Percentiles rank a stretch among this genome's conserved stretches.
These are phyloP conservation scores for Porcisia hertigi DNA, from an alignment of 208 protist species.

Conservation along the genomic window DNA sequence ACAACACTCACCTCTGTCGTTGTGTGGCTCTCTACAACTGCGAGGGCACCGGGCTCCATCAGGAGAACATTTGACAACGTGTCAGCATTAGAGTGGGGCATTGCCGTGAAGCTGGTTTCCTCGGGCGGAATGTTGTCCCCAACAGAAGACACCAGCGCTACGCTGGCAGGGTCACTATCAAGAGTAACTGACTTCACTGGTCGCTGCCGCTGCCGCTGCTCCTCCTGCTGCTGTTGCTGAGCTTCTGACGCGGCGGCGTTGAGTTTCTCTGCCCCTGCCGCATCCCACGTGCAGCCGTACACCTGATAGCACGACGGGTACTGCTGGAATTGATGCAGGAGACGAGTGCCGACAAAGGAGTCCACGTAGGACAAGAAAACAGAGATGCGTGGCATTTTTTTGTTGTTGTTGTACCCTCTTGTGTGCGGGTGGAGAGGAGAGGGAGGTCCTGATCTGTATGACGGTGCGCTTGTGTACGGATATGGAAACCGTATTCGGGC, in stretches of 20 bases:
- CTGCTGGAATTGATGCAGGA: slow-evolving; percentile 58
- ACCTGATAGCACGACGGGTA: slow-evolving; percentile 56
- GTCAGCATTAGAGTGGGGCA: slow-evolving; percentile 5
- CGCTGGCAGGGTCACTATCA: background rate
- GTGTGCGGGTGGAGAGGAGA: too few relatives aligned
- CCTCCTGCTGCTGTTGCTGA: slow-evolving; percentile 7
- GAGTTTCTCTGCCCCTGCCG: slow-evolving; percentile 38
- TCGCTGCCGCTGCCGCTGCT: too few relatives aligned
- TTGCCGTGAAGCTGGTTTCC: slow-evolving; percentile 18
- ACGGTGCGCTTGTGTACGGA: background rate
- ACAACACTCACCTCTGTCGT: background rate
- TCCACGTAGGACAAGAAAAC: slow-evolving; percentile 85
- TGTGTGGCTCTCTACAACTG: background rate
- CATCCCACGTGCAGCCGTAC: slow-evolving; percentile 79
- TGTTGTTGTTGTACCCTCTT: background rate
- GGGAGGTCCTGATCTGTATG: background rate
- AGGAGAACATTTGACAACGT: background rate
- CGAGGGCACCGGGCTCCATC: background rate
- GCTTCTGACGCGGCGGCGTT: slow-evolving; percentile 3
- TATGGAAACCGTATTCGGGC: background rate
- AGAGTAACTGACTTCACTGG: background rate
- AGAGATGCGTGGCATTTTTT: slow-evolving; percentile 26
- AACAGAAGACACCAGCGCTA: background rate
- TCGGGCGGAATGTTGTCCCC: background rate
- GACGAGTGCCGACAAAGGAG: slow-evolving; percentile 70